Percentiles rank a stretch among this genome's conserved stretches.
Conservation (phyloP, 1,284 basidiomycete species). For the Spongispora temasekensis region DNA sequence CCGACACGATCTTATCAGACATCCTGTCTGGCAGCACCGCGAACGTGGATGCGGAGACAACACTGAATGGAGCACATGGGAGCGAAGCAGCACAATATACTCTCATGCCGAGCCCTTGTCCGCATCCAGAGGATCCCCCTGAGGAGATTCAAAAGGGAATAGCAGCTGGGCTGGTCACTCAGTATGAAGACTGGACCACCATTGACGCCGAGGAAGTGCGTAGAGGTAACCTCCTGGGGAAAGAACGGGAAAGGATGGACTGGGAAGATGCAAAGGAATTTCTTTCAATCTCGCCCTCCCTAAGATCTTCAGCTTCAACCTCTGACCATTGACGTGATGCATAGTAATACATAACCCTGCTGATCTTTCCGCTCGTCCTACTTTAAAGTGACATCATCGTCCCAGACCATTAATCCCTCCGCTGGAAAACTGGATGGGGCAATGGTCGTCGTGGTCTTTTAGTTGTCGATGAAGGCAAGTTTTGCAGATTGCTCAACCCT, state of each 20-base stretch:
- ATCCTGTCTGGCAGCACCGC: slow-evolving; percentile 26
- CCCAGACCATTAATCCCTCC: slow-evolving; percentile 23
- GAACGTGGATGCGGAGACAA: slow-evolving; percentile 18
- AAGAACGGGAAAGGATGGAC: slow-evolving; percentile 78
- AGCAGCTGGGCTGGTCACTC: slow-evolving; percentile 47
- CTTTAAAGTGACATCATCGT: not conserved
- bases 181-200: slow-evolving; percentile 69
- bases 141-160: slow-evolving; percentile 58
- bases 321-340: not conserved
- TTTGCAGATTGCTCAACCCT: slow-evolving; percentile 32
- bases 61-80: slow-evolving; percentile 12
- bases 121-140: slow-evolving; percentile 48
- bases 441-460: slow-evolving; percentile 32
- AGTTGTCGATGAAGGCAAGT: slow-evolving; percentile 25
- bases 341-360: slow-evolving; percentile 20
- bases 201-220: slow-evolving; percentile 68
- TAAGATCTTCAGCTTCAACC: slow-evolving; percentile 1
- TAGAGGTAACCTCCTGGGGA: slow-evolving; percentile 58
- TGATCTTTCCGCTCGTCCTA: not conserved
- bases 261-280: slow-evolving; percentile 58
- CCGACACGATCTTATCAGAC: slow-evolving; percentile 70
- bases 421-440: slow-evolving; percentile 34
- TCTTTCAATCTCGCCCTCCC: slow-evolving; percentile 27
- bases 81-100: slow-evolving; percentile 34
- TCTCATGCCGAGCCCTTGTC: slow-evolving; percentile 24